A percentile compares a stretch with the other conserved stretches of the same genome.
These are phyloP conservation scores for Hymenoscyphus repandus DNA, from an alignment of 2,329 filamentous ascomycete species.

Conservation along the genomic window DNA sequence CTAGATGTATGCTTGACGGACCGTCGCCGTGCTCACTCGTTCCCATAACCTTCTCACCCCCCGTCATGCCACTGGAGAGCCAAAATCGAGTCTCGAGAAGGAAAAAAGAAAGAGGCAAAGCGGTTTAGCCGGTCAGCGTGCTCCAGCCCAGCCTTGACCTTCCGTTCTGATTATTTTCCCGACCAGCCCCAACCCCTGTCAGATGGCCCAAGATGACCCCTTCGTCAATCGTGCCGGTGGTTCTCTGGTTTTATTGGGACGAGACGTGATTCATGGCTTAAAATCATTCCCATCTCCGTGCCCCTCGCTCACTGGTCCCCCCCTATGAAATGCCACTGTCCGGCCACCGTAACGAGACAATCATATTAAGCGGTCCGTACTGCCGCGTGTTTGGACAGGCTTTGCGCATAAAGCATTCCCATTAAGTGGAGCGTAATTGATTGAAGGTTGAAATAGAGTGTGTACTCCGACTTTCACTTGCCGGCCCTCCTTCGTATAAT, in stretches of 20 bases:
- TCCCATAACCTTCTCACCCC: neutral
- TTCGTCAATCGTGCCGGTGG: slow-evolving; percentile 4
- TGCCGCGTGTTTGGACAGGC: slow-evolving; percentile 13
- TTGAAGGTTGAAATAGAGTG: slow-evolving; percentile 11
- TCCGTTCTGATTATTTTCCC: slow-evolving; percentile 6
- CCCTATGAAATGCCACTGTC: slow-evolving; percentile 1
- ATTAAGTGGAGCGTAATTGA: slow-evolving; percentile 11
- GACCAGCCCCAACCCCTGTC: slow-evolving; percentile 2
- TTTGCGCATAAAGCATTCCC: slow-evolving; percentile 12
- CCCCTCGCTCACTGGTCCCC: slow-evolving; percentile 7
- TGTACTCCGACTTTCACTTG: neutral
- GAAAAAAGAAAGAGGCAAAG: neutral
- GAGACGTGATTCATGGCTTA: slow-evolving; percentile 15
- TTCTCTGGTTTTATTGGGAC: slow-evolving; percentile 3
- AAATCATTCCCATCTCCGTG: slow-evolving; percentile 5
- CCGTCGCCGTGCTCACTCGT: neutral
- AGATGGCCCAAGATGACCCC: neutral
- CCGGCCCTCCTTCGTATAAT: slow-evolving; percentile 12
- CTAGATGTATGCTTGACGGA: too few species aligned
- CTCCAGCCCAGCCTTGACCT: slow-evolving; percentile 3
- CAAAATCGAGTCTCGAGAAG: neutral
- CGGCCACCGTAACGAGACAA: slow-evolving; percentile 10
- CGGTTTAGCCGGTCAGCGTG: slow-evolving; percentile 7
- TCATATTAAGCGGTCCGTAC: slow-evolving; percentile 17
- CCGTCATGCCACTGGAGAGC: neutral